Percentiles rank a stretch among this genome's conserved stretches.
These are phyloP conservation scores for Bipolaris gigantea DNA, from an alignment of 2,329 filamentous ascomycete species.

Conservation along the genomic window DNA sequence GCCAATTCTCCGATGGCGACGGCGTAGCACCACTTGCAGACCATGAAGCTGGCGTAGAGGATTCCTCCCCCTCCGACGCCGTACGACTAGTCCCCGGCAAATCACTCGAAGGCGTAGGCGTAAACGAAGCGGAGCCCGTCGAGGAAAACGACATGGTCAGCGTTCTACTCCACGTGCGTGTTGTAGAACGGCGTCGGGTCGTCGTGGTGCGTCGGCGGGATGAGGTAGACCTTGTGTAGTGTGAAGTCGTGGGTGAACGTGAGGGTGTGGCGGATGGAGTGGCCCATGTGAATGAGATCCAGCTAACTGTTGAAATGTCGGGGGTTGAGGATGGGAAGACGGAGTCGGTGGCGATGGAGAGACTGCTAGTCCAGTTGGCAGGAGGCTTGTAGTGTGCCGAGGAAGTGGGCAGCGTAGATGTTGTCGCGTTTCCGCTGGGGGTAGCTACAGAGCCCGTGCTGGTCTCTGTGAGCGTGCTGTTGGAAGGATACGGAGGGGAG, in stretches of 20 bases:
- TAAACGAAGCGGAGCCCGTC: background rate
- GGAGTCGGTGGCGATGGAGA: background rate
- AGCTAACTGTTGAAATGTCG: constrained; percentile 5
- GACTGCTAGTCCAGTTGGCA: constrained; percentile 1
- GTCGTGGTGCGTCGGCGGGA: background rate
- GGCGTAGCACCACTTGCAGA: too few species aligned
- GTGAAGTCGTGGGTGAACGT: background rate
- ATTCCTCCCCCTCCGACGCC: too few species aligned
- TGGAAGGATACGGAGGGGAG: constrained; percentile 2
- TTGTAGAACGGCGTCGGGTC: background rate
- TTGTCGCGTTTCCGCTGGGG: background rate
- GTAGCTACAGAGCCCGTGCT: constrained; percentile 2
- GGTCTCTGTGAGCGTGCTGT: constrained; percentile 7
- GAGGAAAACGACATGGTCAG: constrained; percentile 2
- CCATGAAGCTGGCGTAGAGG: too few species aligned
- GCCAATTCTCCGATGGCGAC: background rate
- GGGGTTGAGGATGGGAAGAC: constrained; percentile 1
- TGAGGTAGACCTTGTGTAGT: background rate
- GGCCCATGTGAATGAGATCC: constrained; percentile 7
- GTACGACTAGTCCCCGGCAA: too few species aligned
- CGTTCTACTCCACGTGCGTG: constrained; percentile 6
- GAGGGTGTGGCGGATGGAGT: background rate
- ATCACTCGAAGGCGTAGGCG: background rate
- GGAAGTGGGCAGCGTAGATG: background rate
- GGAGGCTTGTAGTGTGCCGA: constrained; percentile 14